A percentile compares a stretch with the other conserved stretches of the same genome.
Evolutionary conservation across 2,329 filamentous ascomycete genomes (phyloP).

Genomic region (Ciborinia camelliae): DNA sequence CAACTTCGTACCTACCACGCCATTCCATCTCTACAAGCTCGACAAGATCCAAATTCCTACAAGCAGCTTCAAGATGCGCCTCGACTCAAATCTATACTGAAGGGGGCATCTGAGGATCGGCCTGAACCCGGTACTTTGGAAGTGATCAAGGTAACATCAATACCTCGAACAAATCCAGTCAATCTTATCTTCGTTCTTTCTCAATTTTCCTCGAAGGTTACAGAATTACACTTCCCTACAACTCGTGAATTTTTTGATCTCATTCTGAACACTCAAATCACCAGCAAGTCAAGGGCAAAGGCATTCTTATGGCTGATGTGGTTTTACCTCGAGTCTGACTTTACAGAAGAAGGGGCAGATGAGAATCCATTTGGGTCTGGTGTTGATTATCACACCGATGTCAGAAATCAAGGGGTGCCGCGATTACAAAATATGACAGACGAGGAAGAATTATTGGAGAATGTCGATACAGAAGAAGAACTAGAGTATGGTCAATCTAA

Average conservation of each 20-base stretch:
- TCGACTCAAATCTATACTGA: conserved; percentile 92
- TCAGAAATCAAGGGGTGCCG: conserved; percentile 68
- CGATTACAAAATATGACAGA: conserved; percentile 60
- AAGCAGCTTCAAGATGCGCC: conserved; percentile 97
- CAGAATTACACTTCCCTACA: conserved; percentile 84
- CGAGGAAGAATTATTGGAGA: conserved; percentile 65
- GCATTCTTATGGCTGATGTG: conserved; percentile 98
- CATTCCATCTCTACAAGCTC: conserved; percentile 91
- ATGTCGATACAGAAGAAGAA: conserved; percentile 70
- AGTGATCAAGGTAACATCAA: conserved; percentile 67
- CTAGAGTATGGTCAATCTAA: conserved; percentile 68
- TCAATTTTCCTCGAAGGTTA: conserved; percentile 84
- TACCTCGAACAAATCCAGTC: conserved; percentile 90
- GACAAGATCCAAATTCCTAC: conserved; percentile 92
- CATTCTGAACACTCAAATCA: conserved; percentile 83
- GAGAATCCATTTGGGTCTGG: conserved; percentile 85
- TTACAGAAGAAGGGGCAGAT: conserved; percentile 79
- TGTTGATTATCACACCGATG: conserved; percentile 61
- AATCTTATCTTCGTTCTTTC: conserved; percentile 96
- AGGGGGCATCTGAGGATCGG: conserved; percentile 90
- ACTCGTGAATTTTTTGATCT: conserved; percentile 92
- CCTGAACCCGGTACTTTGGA: conserved; percentile 80
- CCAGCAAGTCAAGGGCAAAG: conserved; percentile 75
- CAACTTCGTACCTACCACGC: conserved; percentile 97
- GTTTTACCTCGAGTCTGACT: conserved; percentile 98